Base-by-base conservation (phyloP, 371 early-diverging fungal species). In the Actinomortierella ambigua region DNA sequence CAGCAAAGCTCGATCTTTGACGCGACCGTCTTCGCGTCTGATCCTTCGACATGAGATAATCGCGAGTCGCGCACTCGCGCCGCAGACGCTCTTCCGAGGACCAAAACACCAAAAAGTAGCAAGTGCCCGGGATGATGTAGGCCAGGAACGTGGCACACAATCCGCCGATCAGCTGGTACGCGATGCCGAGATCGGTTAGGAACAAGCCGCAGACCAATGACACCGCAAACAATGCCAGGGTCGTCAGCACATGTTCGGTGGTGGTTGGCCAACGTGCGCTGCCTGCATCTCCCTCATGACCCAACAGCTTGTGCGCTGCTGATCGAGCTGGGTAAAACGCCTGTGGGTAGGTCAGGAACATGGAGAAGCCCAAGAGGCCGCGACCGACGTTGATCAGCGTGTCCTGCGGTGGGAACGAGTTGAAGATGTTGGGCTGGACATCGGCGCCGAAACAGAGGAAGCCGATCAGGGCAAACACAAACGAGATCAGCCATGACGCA, bases 391-490 rank as follows among this genome's bases (percentile, higher is more conserved):
- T 87, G 59, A 85, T 82, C 24, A 82, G 43, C 7, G 56, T 42
- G 55, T 87, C 85, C 34, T 83, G 78, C 3, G 58, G 57, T 3
- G 85, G 84, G 65, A 87, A 87, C 26, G 82, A 83, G 53, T 81
- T 69, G 55, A 87, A 85, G 44, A 87, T 68, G 43, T 87, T 87
- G 34, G 84, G 80, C 48, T 81, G 54, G 17, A 82, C 82, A 55
- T 84, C 83, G 18, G 69, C 62, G 18, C 87, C 85, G 64, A 87
- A 87, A 11, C 77, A 68, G 11, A 87, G 61, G 54, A 82, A 87
- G 7, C 87, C 87, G 57, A 82, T 71, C 34, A 82, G 52, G 23
- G 84, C 87, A 81, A 87, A 83, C n/a, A 78, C 65, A 34, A 87
- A 80, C 2, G 87, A 85, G 17, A 80, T 71, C 1, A 66, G 9